These are phyloP conservation scores for Alternaria sp. DNA, from an alignment of 2,329 filamentous ascomycete genomes.

Conservation along the genomic window DNA sequence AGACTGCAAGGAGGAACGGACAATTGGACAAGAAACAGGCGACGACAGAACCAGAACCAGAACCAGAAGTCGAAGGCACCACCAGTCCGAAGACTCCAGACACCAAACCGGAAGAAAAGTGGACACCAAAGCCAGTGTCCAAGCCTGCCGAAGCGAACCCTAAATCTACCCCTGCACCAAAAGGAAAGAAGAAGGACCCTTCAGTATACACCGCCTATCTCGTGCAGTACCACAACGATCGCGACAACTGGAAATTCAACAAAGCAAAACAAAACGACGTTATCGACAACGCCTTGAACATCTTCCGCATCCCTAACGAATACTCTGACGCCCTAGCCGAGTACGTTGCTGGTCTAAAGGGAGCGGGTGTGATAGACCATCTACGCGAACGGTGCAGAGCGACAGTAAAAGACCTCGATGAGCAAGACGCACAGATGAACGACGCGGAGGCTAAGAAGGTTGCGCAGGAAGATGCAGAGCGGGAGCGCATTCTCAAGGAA, in stretches of 20 bases:
- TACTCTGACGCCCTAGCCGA: constrained; percentile 75
- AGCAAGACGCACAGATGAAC: constrained; percentile 48
- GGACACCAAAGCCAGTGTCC: constrained; percentile 3
- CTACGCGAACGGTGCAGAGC: constrained; percentile 72
- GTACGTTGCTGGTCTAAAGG: constrained; percentile 83
- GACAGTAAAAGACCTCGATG: constrained; percentile 63
- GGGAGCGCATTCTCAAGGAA: constrained; percentile 46
- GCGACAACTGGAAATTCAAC: constrained; percentile 89
- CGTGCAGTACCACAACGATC: constrained; percentile 74
- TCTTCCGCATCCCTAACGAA: constrained; percentile 72
- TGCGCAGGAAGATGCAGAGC: constrained; percentile 49
- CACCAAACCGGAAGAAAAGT: constrained; percentile 1
- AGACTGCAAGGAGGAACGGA: constrained; percentile 24
- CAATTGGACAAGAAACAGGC: constrained; percentile 30
- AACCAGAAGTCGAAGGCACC: constrained; percentile 17
- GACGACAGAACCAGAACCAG: constrained; percentile 9
- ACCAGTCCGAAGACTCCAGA: constrained; percentile 6
- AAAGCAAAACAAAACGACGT: constrained; percentile 89
- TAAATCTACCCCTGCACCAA: constrained; percentile 3
- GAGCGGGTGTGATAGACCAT: constrained; percentile 71
- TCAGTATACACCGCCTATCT: constrained; percentile 79
- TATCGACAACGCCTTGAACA: constrained; percentile 81
- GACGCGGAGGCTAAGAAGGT: constrained; percentile 46
- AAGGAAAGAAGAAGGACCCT: constrained; percentile 58
- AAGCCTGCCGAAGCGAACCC: constrained; percentile 3